Evolutionary conservation across 768 basidiomycete genomes (phyloP).

Genomic region (Hydnomerulius pinastri): DNA sequence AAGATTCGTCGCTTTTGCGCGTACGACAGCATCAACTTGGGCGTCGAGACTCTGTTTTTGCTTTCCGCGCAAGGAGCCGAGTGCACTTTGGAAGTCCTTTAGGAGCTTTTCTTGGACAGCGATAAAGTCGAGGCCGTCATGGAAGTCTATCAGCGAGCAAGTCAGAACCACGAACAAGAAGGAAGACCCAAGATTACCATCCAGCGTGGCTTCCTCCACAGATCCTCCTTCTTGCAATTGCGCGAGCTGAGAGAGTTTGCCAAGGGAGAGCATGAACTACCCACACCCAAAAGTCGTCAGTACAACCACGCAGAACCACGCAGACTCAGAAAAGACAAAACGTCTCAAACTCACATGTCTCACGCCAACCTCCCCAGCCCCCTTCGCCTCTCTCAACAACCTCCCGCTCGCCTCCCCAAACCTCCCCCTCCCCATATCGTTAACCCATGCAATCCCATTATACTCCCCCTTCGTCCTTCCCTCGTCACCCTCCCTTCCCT

Average conservation of each 20-base stretch:
- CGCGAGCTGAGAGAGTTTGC: slow-evolving; percentile 82
- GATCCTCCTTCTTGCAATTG: slow-evolving; percentile 47
- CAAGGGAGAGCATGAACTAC: slow-evolving; percentile 89
- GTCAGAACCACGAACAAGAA: slow-evolving; percentile 2
- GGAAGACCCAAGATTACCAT: slow-evolving; percentile 43
- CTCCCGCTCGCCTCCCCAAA: slow-evolving; percentile 66
- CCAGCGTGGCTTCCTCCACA: slow-evolving; percentile 53
- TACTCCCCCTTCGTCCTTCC: slow-evolving; percentile 48
- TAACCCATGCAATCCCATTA: slow-evolving; percentile 76
- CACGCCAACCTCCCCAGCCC: slow-evolving; percentile 58
- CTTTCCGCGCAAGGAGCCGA: slow-evolving; percentile 48
- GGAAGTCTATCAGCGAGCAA: slow-evolving; percentile 58
- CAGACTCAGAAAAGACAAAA: background rate
- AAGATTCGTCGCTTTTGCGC: slow-evolving; percentile 49
- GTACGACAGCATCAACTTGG: slow-evolving; percentile 65
- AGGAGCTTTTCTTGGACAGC: slow-evolving; percentile 76
- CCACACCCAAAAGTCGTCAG: slow-evolving; percentile 7
- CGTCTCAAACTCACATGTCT: slow-evolving; percentile 65
- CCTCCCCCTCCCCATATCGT: slow-evolving; percentile 72
- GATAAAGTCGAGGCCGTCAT: slow-evolving; percentile 85
- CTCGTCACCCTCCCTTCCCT: slow-evolving; percentile 29
- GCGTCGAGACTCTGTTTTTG: slow-evolving; percentile 65
- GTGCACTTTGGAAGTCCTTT: slow-evolving; percentile 56
- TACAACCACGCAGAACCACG: background rate
- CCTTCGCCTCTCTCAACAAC: slow-evolving; percentile 61